Percentiles rank a stretch among this genome's conserved stretches.
Evolutionary conservation across 177 flowering plant genomes (phyloP).

Genomic region (Vitis hybrid): DNA sequence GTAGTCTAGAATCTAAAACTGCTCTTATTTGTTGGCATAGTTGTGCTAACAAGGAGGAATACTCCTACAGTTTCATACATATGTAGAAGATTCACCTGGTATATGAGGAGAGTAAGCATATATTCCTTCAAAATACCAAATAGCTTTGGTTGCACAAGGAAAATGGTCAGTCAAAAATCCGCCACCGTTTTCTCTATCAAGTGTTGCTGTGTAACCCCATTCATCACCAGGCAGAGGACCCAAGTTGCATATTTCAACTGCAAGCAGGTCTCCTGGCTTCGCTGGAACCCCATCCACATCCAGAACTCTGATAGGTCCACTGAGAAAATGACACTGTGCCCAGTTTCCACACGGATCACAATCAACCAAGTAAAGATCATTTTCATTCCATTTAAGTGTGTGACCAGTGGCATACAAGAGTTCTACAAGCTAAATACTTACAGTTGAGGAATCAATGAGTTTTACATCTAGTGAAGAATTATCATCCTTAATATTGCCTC

Average conservation of each 20-base stretch:
- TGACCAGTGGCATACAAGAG: no score
- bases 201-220: constrained; percentile 88
- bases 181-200: constrained; percentile 97
- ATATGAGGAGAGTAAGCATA: constrained; percentile 94
- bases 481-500: constrained; percentile 63
- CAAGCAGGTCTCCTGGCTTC: constrained; percentile 90
- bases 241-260: constrained; percentile 83
- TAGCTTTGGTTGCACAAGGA: constrained; percentile 90
- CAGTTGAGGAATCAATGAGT: constrained; percentile 64
- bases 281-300: constrained; percentile 78
- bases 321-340: constrained; percentile 77
- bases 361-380: background rate
- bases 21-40: no score
- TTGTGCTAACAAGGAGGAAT: no score
- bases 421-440: constrained; percentile 35
- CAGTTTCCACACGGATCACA: no score
- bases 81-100: constrained; percentile 51
- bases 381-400: no score
- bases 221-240: constrained; percentile 97
- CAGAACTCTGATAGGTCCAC: constrained; percentile 77
- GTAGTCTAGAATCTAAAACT: no score
- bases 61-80: no score
- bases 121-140: constrained; percentile 97
- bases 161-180: constrained; percentile 95
- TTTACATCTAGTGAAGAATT: constrained; percentile 70